Evolutionary conservation across 2,329 filamentous ascomycete genomes (phyloP).

Genomic region (Chaetomium sp.): DNA sequence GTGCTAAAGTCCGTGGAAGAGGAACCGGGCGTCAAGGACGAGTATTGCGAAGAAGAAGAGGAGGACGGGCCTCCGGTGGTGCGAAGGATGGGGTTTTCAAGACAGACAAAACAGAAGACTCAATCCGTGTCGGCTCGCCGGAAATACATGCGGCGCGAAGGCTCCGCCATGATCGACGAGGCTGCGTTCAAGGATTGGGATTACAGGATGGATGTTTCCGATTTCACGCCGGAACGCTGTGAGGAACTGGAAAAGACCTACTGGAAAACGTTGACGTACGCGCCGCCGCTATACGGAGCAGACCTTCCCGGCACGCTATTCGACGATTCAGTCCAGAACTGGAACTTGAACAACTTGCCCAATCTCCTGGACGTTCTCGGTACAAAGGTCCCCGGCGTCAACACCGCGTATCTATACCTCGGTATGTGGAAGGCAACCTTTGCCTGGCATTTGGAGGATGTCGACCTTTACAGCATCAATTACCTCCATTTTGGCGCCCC

Average conservation of each 20-base stretch:
- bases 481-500: conserved; percentile 98
- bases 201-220: conserved; percentile 83
- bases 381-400: conserved; percentile 94
- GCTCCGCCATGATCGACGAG: conserved; percentile 80
- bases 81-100: conserved; percentile 51
- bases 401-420: conserved; percentile 95
- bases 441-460: conserved; percentile 97
- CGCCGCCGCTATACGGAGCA: conserved; percentile 90
- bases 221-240: conserved; percentile 88
- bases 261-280: conserved; percentile 97
- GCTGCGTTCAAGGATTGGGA: conserved; percentile 88
- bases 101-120: conserved; percentile 59
- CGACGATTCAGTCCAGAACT: conserved; percentile 76
- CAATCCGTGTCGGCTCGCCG: conserved; percentile 83
- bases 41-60: conserved; percentile 49
- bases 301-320: conserved; percentile 97
- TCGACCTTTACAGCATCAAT: conserved; percentile 99
- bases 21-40: conserved; percentile 47
- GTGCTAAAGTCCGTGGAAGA: conserved; percentile 54
- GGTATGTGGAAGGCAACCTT: conserved; percentile 99
- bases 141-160: conserved; percentile 80
- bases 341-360: conserved; percentile 94
- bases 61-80: conserved; percentile 44
- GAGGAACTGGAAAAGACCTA: conserved; percentile 93
- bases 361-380: conserved; percentile 93